Percentiles rank a stretch among this genome's conserved stretches.
Conservation (phyloP, 2,329 filamentous ascomycete genomes). For the Byssoonygena ceratinophila region DNA sequence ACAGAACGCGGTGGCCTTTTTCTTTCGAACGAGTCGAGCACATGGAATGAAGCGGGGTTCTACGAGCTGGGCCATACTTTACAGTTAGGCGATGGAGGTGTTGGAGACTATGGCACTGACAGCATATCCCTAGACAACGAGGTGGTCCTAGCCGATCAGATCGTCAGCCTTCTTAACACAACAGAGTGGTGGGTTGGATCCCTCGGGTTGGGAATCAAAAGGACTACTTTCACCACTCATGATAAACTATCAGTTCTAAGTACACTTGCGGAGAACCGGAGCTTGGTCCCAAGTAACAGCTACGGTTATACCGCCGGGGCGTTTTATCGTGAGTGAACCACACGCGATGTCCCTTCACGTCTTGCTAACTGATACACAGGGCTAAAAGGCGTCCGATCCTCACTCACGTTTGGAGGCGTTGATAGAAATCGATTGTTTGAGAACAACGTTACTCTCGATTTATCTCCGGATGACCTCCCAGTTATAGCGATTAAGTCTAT, state of each 20-base stretch:
- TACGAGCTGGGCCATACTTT: constrained; percentile 22
- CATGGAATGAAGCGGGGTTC: constrained; percentile 23
- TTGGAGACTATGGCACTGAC: constrained; percentile 31
- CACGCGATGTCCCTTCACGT: neutral
- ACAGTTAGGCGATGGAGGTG: constrained; percentile 18
- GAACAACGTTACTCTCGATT: constrained; percentile 23
- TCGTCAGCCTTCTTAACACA: constrained; percentile 25
- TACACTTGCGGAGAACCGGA: constrained; percentile 22
- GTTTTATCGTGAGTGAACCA: constrained; percentile 21
- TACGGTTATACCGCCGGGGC: constrained; percentile 29
- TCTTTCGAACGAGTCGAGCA: constrained; percentile 24
- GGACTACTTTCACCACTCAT: constrained; percentile 21
- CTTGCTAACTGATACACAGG: constrained; percentile 15
- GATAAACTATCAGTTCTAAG: constrained; percentile 22
- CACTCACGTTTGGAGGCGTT: constrained; percentile 26
- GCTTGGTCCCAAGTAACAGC: constrained; percentile 23
- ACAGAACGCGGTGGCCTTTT: constrained; percentile 26
- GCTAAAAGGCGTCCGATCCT: constrained; percentile 24
- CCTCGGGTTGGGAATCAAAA: constrained; percentile 24
- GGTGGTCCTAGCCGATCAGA: constrained; percentile 22
- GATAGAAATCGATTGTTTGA: constrained; percentile 25
- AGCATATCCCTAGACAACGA: constrained; percentile 23
- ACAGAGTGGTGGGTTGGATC: constrained; percentile 29
- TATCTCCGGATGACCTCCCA: constrained; percentile 24
- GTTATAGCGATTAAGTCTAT: constrained; percentile 26